Base-by-base conservation (phyloP, 306 rosid genomes). In the Quercus mongolica region DNA sequence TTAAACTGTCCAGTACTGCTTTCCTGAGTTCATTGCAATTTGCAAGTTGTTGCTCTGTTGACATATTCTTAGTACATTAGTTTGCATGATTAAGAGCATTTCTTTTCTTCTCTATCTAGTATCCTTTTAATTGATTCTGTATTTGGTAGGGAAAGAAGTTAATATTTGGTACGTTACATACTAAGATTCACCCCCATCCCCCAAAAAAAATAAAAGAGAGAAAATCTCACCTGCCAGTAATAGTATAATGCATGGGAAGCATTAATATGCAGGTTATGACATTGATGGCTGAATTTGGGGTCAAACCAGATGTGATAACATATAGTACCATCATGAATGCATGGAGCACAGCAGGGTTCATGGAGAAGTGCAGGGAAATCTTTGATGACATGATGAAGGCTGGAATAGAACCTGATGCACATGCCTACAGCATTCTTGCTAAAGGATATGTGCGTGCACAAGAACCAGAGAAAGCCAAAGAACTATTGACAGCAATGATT, bases 261-360 rank as follows among this genome's bases (percentile, higher is more conserved):
- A 76, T 80, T 71, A 26, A 63, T 71, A 52, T 82, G 79, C 88
- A 89, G 97, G 94, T 89, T 73, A 73, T 88, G 82, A 79, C 61
- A 80, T 78, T 91, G 91, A 89, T 90, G 97, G 75, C 79, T 46
- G 92, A 91, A 79, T 88, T 78, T 71, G 83, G 84, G 23, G 85
- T 91, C 75, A 82, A 82, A 79, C 92, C 92, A 69, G 97, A 91
- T 75, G 89, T 91, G 78, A 76, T 91, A 77, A 88, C 97, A 68
- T 91, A 74, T 65, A 91, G 97, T 73, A 83, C 91, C 38, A 85
- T 89, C 74, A 88, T 91, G 94, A 91, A 89, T 89, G 94, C 90
- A 56, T 91, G 94, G 97, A 86, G 97, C 91, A 81, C 88, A 74
- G 94, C 94, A 23, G 92, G 97, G 79, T 88, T 83, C 80, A 77